A percentile compares a stretch with the other conserved stretches of the same genome.
Conservation (phyloP, 306 rosid species). For the Rosa lucieae region DNA sequence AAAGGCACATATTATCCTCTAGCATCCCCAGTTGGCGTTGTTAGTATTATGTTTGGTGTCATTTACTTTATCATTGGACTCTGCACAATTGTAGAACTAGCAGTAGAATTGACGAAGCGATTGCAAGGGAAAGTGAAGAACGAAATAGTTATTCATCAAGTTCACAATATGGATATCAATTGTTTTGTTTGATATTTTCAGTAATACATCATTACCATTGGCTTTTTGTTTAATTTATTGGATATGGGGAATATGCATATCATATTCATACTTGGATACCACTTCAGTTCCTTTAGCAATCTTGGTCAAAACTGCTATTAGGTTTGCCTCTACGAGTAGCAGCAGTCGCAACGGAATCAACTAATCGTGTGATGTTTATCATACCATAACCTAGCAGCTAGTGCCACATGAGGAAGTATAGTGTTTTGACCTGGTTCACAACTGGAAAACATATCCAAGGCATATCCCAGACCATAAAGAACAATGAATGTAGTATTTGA, state of each 20-base stretch:
- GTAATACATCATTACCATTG: neutral
- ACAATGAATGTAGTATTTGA: neutral
- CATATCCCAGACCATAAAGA: neutral
- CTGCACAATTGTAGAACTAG: constrained; percentile 23
- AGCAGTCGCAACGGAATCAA: neutral
- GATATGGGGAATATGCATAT: neutral
- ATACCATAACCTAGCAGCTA: neutral
- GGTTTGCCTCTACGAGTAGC: neutral
- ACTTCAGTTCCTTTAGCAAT: neutral
- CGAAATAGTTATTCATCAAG: constrained; percentile 9
- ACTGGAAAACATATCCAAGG: neutral
- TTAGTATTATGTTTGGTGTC: constrained; percentile 24
- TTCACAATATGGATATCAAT: neutral
- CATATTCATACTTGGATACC: neutral
- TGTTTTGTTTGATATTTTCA: neutral
- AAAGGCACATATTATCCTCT: constrained; percentile 27
- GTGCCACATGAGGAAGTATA: neutral
- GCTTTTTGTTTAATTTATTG: neutral
- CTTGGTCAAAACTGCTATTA: neutral
- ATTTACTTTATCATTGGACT: constrained; percentile 30
- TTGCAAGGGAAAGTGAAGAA: constrained; percentile 13
- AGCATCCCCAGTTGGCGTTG: constrained; percentile 30
- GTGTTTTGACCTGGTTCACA: neutral
- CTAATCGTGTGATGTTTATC: neutral
- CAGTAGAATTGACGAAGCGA: constrained; percentile 15